phyloP scores from a whole-genome alignment of 495 filamentous ascomycete genomes.

The Neurospora tetrasperma region DNA sequence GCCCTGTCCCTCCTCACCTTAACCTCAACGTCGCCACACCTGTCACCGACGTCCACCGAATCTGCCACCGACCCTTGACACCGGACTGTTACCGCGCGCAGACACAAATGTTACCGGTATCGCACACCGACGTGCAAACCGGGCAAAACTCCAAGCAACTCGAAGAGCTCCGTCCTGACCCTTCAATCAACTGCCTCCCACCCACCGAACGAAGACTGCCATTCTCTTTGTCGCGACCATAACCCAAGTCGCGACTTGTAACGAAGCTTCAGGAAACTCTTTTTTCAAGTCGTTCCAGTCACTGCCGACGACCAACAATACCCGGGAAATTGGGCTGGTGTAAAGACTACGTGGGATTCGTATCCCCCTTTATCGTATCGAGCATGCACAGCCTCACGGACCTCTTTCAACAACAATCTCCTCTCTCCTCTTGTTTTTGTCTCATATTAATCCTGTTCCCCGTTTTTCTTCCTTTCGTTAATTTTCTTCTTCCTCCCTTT shows the following conservation, averaged over 20 bases:
- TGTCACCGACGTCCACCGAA: not conserved
- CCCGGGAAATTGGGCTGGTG: not conserved
- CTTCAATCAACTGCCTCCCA: not conserved
- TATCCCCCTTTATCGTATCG: not conserved
- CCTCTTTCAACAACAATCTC: not conserved
- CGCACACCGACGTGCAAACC: not conserved
- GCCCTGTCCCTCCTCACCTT: not conserved
- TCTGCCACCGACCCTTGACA: not conserved
- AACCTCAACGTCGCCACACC: not conserved
- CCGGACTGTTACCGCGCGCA: not conserved
- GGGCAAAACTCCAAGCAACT: not conserved
- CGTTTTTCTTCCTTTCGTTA: not conserved
- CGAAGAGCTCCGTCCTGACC: not conserved
- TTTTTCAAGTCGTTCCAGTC: not conserved
- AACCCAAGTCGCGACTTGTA: not conserved
- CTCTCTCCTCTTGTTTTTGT: not conserved
- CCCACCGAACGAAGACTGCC: not conserved
- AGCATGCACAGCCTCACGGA: not conserved
- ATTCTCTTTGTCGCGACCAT: not conserved
- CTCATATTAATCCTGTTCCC: not conserved
- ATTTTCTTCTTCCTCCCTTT: not conserved
- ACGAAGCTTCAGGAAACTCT: not conserved
- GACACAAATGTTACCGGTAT: not conserved
- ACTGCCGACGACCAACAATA: not conserved
- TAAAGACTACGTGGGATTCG: not conserved